These are phyloP conservation scores for Pseudopithomyces maydicus DNA, from an alignment of 2,329 filamentous ascomycete species.

Conservation along the genomic window DNA sequence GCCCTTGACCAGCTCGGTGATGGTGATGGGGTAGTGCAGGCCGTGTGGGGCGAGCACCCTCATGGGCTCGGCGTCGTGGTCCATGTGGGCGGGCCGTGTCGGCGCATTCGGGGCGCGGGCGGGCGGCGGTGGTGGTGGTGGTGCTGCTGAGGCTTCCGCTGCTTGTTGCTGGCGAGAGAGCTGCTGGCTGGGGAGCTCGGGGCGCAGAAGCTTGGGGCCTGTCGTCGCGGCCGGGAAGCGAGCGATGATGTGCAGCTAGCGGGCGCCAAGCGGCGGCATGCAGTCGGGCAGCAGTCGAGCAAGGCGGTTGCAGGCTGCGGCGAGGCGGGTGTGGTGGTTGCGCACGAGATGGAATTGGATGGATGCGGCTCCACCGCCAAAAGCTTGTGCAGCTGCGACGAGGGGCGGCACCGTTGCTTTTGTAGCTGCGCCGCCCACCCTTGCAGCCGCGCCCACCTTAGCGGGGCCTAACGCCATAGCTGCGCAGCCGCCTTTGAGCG, in stretches of 20 bases:
- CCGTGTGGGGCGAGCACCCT: conserved; percentile 54
- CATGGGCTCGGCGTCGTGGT: conserved; percentile 46
- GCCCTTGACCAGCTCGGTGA: conserved; percentile 80
- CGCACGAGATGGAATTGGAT: background rate
- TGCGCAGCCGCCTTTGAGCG: background rate
- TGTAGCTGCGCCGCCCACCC: conserved; percentile 1
- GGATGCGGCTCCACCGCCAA: background rate
- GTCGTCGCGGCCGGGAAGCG: conserved; percentile 12
- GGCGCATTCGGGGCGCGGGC: conserved; percentile 37
- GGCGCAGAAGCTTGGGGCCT: conserved; percentile 19
- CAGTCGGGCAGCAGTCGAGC: background rate
- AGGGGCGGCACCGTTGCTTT: background rate
- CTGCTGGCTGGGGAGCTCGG: conserved; percentile 18
- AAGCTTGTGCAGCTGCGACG: background rate
- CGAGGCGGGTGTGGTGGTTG: background rate
- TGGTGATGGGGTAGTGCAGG: conserved; percentile 91
- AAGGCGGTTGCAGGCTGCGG: too few species aligned
- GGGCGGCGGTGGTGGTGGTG: too few species aligned
- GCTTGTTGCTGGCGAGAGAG: conserved; percentile 20
- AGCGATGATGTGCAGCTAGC: conserved; percentile 4
- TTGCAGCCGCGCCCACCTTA: background rate
- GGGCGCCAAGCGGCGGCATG: background rate
- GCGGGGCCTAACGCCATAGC: background rate
- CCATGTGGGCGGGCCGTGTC: conserved; percentile 16
- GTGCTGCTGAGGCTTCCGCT: conserved; percentile 10